Conservation (phyloP, 805 yeast genomes). For the Saccharomyces kudriavzevii region DNA sequence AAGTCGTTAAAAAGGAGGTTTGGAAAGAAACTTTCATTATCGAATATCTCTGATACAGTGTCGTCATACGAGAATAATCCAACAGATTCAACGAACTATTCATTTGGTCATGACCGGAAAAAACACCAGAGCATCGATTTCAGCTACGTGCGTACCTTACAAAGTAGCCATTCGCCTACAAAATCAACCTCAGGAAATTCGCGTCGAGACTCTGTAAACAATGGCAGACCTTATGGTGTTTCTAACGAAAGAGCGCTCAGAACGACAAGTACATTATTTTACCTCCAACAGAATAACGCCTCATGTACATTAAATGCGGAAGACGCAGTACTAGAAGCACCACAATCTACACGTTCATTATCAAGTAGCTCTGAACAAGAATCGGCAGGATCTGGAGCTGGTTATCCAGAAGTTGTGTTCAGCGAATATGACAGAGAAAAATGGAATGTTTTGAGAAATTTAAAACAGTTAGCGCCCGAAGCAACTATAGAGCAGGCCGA, state of each 20-base stretch:
- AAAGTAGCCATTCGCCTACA: slow-evolving; percentile 27
- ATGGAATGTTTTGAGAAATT: slow-evolving; percentile 20
- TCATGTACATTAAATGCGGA: slow-evolving; percentile 3
- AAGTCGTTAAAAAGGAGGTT: slow-evolving; percentile 21
- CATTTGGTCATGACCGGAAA: slow-evolving; percentile 6
- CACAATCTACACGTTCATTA: slow-evolving; percentile 1
- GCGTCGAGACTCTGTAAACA: slow-evolving; percentile 3
- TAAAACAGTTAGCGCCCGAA: slow-evolving; percentile 1
- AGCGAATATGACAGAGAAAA: slow-evolving; percentile 32
- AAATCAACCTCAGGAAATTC: slow-evolving; percentile 20
- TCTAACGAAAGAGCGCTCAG: slow-evolving; percentile 8
- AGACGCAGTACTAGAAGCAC: slow-evolving; percentile 2
- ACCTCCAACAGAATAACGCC: slow-evolving; percentile 8
- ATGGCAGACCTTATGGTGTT: slow-evolving; percentile 14
- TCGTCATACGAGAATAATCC: slow-evolving; percentile 4
- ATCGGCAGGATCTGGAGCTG: slow-evolving; percentile 11
- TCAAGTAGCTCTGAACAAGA: slow-evolving; percentile 4
- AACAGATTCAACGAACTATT: not conserved
- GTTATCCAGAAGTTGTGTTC: slow-evolving; percentile 22
- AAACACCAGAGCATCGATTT: slow-evolving; percentile 28
- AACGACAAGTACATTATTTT: slow-evolving; percentile 11
- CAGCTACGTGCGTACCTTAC: slow-evolving; percentile 25
- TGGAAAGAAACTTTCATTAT: slow-evolving; percentile 26
- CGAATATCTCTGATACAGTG: slow-evolving; percentile 24
- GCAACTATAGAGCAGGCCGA: not conserved